Conservation (phyloP, 371 early-diverging fungal genomes). For the Mucor circinelloides region DNA sequence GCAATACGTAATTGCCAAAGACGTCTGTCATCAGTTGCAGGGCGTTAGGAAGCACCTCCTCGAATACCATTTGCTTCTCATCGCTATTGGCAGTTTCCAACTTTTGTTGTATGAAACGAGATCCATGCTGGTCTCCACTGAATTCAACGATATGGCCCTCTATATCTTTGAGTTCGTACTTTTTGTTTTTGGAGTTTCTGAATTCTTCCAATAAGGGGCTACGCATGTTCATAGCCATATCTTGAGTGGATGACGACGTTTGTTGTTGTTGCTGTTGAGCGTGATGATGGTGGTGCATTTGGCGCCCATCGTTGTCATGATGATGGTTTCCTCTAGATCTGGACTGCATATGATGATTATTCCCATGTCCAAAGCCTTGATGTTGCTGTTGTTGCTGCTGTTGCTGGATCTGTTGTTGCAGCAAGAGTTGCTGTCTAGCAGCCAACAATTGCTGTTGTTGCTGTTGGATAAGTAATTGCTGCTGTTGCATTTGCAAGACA, state of each 20-base stretch:
- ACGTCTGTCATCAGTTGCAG: constrained; percentile 98
- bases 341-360: neutral
- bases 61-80: constrained; percentile 96
- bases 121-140: constrained; percentile 99
- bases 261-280: constrained; percentile 9
- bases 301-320: constrained; percentile 3
- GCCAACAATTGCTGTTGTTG: constrained; percentile 58
- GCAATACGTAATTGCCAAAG: constrained; percentile 99
- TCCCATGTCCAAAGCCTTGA: neutral
- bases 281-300: constrained; percentile 6
- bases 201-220: constrained; percentile 92
- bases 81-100: constrained; percentile 92
- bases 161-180: constrained; percentile 94
- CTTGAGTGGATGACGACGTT: constrained; percentile 20
- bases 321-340: constrained; percentile 2
- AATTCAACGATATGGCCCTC: constrained; percentile 95
- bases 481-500: constrained; percentile 55
- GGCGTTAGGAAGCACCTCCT: constrained; percentile 92
- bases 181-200: constrained; percentile 90
- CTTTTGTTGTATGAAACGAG: constrained; percentile 99
- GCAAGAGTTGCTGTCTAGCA: constrained; percentile 51
- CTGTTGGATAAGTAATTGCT: constrained; percentile 55
- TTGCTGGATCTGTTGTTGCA: constrained; percentile 59
- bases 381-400: constrained; percentile 33
- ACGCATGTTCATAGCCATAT: constrained; percentile 60